These are phyloP conservation scores for Bauhinia variegata DNA, from an alignment of 306 rosid genomes.

Conservation along the genomic window DNA sequence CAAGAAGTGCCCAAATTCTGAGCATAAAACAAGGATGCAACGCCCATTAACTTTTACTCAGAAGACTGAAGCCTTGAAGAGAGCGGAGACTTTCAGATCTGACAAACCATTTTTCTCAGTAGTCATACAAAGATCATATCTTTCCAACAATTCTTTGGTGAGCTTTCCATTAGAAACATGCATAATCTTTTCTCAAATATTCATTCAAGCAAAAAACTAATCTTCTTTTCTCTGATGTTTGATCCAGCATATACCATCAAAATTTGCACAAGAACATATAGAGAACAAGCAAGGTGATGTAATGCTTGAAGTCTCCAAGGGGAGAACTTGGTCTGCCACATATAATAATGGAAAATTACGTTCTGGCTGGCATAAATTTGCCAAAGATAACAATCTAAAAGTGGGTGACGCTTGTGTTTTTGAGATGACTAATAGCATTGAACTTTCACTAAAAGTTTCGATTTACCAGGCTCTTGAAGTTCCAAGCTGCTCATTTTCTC, in stretches of 20 bases:
- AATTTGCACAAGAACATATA: no score
- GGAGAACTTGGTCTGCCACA: constrained; percentile 1
- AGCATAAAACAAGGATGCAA: no score
- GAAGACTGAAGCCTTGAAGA: background rate
- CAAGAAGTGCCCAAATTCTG: no score
- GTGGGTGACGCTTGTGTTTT: background rate
- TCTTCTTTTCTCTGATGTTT: no score
- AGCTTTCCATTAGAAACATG: background rate
- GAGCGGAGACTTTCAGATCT: background rate
- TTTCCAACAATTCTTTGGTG: background rate
- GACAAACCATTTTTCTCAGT: background rate
- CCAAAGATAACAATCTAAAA: background rate
- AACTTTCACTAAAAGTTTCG: constrained; percentile 8
- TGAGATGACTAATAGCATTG: constrained; percentile 6
- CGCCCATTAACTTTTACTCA: no score
- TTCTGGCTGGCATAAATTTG: constrained; percentile 20
- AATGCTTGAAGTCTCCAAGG: background rate
- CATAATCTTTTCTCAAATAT: no score
- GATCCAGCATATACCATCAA: no score
- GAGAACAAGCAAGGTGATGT: background rate
- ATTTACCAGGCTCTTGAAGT: background rate
- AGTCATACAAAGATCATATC: background rate
- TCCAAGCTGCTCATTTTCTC: no score
- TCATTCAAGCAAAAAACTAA: no score
- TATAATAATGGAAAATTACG: background rate